Percentiles rank a stretch among this genome's conserved stretches.
phyloP scores from a whole-genome alignment of 2,329 filamentous ascomycete species.

The Eurotiales sp. region DNA sequence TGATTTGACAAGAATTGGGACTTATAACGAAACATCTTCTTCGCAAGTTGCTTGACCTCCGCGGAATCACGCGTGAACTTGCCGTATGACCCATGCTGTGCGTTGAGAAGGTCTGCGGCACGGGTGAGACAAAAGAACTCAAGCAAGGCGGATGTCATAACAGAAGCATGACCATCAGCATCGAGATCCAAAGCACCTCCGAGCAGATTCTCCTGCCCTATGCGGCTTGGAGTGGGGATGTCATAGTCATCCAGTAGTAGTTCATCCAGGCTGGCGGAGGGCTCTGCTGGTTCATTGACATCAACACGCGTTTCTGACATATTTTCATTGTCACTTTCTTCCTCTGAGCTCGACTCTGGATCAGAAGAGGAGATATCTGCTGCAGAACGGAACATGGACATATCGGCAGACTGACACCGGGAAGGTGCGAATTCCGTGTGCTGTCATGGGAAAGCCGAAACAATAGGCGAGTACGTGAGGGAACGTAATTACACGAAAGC shows the following conservation, averaged over 20 bases:
- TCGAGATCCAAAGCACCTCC: conserved; percentile 26
- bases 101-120: conserved; percentile 44
- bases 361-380: conserved; percentile 37
- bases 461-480: neutral
- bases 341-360: conserved; percentile 27
- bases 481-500: neutral
- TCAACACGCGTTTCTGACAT: conserved; percentile 2
- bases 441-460: conserved; percentile 3
- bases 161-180: conserved; percentile 34
- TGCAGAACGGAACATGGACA: conserved; percentile 41
- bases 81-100: conserved; percentile 30
- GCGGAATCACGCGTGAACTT: conserved; percentile 39
- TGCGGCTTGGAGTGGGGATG: conserved; percentile 19
- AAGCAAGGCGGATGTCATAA: conserved; percentile 43
- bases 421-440: neutral
- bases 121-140: conserved; percentile 44
- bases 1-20: conserved; percentile 40
- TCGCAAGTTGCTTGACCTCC: conserved; percentile 40
- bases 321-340: conserved; percentile 18
- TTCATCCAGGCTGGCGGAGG: conserved; percentile 6
- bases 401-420: conserved; percentile 18
- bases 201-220: conserved; percentile 16
- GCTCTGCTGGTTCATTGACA: neutral
- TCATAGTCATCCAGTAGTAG: conserved; percentile 14
- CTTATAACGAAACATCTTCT: conserved; percentile 39